Conservation (phyloP, 106 monocot species). For the Dioscorea dumetorum region DNA sequence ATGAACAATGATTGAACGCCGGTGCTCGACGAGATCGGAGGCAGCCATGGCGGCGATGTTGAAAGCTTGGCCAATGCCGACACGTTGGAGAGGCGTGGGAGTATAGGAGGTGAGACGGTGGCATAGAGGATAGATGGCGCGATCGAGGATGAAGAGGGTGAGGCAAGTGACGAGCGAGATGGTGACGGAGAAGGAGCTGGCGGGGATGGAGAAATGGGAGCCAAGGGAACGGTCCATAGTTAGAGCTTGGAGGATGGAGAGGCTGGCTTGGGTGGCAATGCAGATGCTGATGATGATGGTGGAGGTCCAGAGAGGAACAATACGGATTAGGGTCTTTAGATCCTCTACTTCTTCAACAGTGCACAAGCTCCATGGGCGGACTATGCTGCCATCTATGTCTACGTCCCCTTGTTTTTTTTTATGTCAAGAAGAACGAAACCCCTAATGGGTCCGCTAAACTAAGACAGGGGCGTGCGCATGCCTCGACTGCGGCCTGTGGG, state of each 20-base stretch:
- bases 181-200: constrained; percentile 41
- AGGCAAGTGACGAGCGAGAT: constrained; percentile 14
- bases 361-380: constrained; percentile 44
- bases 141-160: constrained; percentile 43
- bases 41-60: constrained; percentile 28
- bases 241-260: constrained; percentile 58
- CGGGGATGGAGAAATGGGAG: constrained; percentile 48
- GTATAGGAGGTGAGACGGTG: constrained; percentile 6
- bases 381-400: constrained; percentile 8
- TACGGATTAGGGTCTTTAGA: constrained; percentile 37
- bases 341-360: constrained; percentile 66
- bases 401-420: constrained; percentile 29
- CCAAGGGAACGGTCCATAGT: constrained; percentile 59
- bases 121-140: constrained; percentile 29
- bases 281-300: constrained; percentile 43
- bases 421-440: too few relatives aligned
- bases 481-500: too few relatives aligned
- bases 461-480: too few relatives aligned
- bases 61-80: constrained; percentile 47
- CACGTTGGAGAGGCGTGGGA: constrained; percentile 42
- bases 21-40: constrained; percentile 48
- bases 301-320: constrained; percentile 58
- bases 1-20: constrained; percentile 10
- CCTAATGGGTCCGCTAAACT: too few relatives aligned
- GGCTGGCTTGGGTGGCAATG: constrained; percentile 36